Percentiles rank a stretch among this genome's conserved stretches.
Evolutionary conservation across 1,139 yeast species (phyloP).

Genomic region (Yamadazyma songkhlaensis): DNA sequence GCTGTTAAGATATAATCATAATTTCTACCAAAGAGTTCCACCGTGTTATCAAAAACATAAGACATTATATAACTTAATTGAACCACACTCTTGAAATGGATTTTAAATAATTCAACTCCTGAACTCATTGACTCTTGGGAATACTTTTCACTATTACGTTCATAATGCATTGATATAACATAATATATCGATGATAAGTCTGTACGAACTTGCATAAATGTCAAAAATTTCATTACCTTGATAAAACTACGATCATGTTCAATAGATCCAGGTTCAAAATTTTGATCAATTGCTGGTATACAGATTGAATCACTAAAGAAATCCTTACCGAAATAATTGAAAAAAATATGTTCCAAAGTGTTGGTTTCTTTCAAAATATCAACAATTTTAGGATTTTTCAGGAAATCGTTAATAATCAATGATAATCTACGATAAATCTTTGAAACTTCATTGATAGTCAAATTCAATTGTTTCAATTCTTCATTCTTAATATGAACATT

Average conservation of each 20-base stretch:
- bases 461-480: conserved; percentile 16
- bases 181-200: conserved; percentile 45
- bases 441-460: conserved; percentile 19
- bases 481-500: conserved; percentile 17
- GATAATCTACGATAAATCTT: conserved; percentile 31
- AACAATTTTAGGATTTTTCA: conserved; percentile 31
- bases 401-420: conserved; percentile 28
- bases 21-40: conserved; percentile 40
- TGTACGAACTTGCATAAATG: conserved; percentile 39
- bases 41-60: conserved; percentile 43
- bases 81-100: conserved; percentile 41
- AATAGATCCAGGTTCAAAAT: conserved; percentile 15
- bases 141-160: conserved; percentile 28
- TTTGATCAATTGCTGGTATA: conserved; percentile 23
- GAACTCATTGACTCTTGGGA: conserved; percentile 35
- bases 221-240: conserved; percentile 36
- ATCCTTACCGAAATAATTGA: conserved; percentile 42
- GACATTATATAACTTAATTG: conserved; percentile 47
- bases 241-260: conserved; percentile 21
- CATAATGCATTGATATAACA: conserved; percentile 43
- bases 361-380: conserved; percentile 39
- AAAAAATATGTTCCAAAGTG: conserved; percentile 35
- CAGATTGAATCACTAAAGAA: conserved; percentile 42
- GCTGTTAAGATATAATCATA: conserved; percentile 42
- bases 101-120: conserved; percentile 44